Evolutionary conservation across 2,329 filamentous ascomycete species (phyloP).

Genomic region (Harringtonia aguacate): DNA sequence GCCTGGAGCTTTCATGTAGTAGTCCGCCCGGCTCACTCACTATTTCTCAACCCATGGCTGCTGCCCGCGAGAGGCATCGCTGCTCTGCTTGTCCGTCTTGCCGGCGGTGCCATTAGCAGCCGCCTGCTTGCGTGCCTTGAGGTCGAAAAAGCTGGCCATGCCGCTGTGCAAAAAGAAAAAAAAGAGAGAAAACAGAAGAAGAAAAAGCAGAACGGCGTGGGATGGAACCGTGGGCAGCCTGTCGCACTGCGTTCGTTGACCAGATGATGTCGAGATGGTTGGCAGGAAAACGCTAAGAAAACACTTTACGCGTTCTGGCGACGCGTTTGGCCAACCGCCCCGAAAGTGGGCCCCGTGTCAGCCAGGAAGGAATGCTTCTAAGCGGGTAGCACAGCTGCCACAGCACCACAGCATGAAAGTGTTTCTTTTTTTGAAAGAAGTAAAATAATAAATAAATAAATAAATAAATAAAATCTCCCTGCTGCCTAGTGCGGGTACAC

Average conservation of each 20-base stretch:
- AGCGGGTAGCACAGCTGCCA: too few species aligned
- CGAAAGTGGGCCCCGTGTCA: too few species aligned
- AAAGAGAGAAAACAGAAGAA: background rate
- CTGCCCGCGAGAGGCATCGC: constrained; percentile 51
- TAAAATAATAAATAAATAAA: too few species aligned
- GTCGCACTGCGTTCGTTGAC: too few species aligned
- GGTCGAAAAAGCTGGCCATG: constrained; percentile 92
- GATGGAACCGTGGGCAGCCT: too few species aligned
- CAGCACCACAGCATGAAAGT: too few species aligned
- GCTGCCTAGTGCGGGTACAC: too few species aligned
- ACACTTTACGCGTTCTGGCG: constrained; percentile 11
- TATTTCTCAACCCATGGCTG: constrained; percentile 99
- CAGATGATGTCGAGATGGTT: too few species aligned
- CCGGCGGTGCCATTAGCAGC: constrained; percentile 53
- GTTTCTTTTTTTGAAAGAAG: too few species aligned
- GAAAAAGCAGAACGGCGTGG: background rate
- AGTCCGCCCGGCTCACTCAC: constrained; percentile 46
- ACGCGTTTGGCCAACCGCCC: constrained; percentile 7
- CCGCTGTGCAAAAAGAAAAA: background rate
- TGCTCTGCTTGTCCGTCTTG: constrained; percentile 54
- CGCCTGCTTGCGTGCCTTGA: constrained; percentile 79
- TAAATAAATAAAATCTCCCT: too few species aligned
- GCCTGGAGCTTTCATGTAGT: background rate
- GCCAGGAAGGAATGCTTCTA: too few species aligned
- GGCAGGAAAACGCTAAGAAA: background rate